phyloP scores from a whole-genome alignment of 306 rosid species.

The Prunus armeniaca region DNA sequence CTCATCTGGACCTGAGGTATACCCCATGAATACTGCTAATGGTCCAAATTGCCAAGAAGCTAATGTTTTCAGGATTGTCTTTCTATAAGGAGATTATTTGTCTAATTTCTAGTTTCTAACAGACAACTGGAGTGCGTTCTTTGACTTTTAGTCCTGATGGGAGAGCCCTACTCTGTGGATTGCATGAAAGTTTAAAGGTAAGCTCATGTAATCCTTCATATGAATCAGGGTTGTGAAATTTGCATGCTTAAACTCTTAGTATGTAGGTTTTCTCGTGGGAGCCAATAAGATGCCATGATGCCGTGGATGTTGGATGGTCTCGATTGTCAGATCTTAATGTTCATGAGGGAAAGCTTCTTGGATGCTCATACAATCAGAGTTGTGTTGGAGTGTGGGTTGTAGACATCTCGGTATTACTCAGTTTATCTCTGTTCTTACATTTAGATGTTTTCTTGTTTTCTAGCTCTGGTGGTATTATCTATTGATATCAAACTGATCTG shows the following conservation, averaged over 20 bases:
- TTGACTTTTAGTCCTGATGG: conserved; percentile 93
- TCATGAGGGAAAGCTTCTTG: conserved; percentile 98
- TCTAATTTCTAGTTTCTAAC: conserved; percentile 20
- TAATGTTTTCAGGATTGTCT: background rate
- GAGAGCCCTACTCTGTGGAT: conserved; percentile 92
- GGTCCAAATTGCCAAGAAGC: conserved; percentile 3
- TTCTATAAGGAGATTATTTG: background rate
- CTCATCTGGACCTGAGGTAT: conserved; percentile 97
- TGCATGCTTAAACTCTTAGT: conserved; percentile 12
- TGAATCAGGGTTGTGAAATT: conserved; percentile 19
- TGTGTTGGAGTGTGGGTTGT: conserved; percentile 99
- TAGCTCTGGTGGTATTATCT: conserved; percentile 21
- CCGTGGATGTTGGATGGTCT: conserved; percentile 98
- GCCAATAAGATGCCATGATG: conserved; percentile 87
- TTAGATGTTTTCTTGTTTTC: conserved; percentile 12
- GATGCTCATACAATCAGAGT: conserved; percentile 95
- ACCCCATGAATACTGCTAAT: conserved; percentile 20
- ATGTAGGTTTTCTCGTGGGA: conserved; percentile 93
- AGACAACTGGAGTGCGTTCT: conserved; percentile 96
- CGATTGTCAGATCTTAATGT: conserved; percentile 92
- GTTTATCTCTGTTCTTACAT: conserved; percentile 9
- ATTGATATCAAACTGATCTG: conserved; percentile 24
- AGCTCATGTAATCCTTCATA: conserved; percentile 24
- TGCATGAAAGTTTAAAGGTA: conserved; percentile 97
- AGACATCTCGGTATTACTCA: conserved; percentile 76